Evolutionary conservation across 2,329 filamentous ascomycete species (phyloP), one percentile per base, ranked within the genome.

Genomic region (Albophoma yamanashiensis): DNA sequence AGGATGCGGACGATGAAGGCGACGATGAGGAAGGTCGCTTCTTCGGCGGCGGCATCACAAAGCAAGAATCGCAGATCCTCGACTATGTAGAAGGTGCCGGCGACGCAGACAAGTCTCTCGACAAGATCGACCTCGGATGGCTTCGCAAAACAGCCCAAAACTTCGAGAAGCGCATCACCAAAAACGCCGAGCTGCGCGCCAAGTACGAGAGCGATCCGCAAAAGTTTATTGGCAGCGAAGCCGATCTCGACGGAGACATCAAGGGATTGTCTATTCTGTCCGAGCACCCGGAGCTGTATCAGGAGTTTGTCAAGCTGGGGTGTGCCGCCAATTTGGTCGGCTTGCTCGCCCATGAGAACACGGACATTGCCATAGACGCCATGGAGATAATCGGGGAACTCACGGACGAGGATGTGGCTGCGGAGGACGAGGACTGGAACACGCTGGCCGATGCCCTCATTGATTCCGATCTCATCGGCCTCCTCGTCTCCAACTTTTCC

Each of bases 1-100:
- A 77, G 11, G 81, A 84, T 56, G 58, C 11, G 2, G 38, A 83
- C 50, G 81, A 76, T 60, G 62, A 75, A 79, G 71, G 70, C 55
- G 89, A 93, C 65, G 92, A 96, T 67, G 91, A 96, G 58, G 94
- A 96, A 64, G 94, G 93, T 1, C 87, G 94, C 14, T 99, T 99
- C 78, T 99, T 97, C 67, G 94, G 93, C 52, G 90, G 92, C 59
- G 94, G 94, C 40, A 88, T 99, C 67, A 91, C 88, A 34, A 82
- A 87, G 61, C 82, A 91, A 65, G 91, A 95, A 65, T 87, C 86
- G 2, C 84, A 92, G 66, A 90, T 94, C 25, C 82, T 99, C 68
- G 89, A 97, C 74, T 97, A 89, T 70, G 85, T 99, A 63, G 91
- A 97, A 57, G 74, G 73, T 25, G 72, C 71, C 34, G 64, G 58